These are phyloP conservation scores for Apiotrichum gracile DNA, from an alignment of 1,284 basidiomycete species.

Conservation along the genomic window DNA sequence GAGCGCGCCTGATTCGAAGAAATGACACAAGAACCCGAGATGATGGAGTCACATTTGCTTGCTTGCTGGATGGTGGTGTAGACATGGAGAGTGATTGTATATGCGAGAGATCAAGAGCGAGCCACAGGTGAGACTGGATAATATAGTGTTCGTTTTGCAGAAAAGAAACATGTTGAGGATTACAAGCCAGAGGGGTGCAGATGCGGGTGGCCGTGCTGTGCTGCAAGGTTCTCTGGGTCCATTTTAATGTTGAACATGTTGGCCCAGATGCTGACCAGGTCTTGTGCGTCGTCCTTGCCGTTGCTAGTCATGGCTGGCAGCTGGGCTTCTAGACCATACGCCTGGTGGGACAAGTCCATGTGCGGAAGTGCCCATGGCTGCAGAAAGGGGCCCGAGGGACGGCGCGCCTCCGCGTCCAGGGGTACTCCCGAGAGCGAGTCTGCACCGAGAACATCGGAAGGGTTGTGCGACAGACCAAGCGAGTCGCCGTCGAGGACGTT, in stretches of 20 bases:
- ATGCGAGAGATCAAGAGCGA: no score
- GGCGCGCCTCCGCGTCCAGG: not conserved
- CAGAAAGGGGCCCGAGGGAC: conserved; percentile 12
- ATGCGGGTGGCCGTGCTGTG: no score
- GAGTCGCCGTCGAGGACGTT: conserved; percentile 6
- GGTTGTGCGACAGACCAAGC: not conserved
- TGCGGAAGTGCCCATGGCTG: conserved; percentile 15
- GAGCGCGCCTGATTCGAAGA: no score
- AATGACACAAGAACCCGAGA: no score
- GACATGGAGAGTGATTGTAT: no score
- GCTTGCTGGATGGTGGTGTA: no score
- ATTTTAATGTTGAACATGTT: conserved; percentile 43
- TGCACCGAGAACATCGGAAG: no score
- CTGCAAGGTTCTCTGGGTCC: conserved; percentile 13
- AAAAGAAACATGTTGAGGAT: no score
- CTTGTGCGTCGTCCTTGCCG: not conserved
- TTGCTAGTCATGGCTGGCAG: conserved; percentile 24
- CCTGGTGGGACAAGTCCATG: not conserved
- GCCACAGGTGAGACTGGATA: no score
- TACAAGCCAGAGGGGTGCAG: no score
- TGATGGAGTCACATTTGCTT: no score
- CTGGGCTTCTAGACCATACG: conserved; percentile 4
- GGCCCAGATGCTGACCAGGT: conserved; percentile 34
- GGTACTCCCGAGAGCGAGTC: not conserved
- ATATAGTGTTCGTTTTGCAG: no score